Evolutionary conservation across 2,329 filamentous ascomycete genomes (phyloP).

Genomic region (Fusarium drepaniforme): DNA sequence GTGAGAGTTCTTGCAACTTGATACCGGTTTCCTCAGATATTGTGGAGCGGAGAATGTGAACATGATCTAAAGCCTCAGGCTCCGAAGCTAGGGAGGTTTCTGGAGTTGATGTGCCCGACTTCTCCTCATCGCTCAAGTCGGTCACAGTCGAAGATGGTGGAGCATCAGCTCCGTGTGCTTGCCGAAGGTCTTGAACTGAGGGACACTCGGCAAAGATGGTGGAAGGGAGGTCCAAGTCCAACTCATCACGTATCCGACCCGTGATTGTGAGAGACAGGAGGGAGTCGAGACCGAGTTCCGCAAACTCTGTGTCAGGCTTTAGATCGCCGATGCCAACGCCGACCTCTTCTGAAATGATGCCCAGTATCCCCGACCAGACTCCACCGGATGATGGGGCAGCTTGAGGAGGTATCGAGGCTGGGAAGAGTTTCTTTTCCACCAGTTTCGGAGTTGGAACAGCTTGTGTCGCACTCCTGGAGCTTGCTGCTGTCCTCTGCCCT

Average conservation of each 20-base stretch:
- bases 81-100: conserved; percentile 31
- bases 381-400: conserved; percentile 7
- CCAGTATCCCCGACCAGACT: conserved; percentile 37
- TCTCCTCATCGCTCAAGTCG: conserved; percentile 74
- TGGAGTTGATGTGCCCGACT: conserved; percentile 59
- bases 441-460: background rate
- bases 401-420: conserved; percentile 44
- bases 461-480: background rate
- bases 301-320: conserved; percentile 64
- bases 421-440: background rate
- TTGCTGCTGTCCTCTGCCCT: background rate
- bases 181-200: conserved; percentile 30
- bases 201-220: conserved; percentile 46
- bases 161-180: background rate
- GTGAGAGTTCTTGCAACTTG: conserved; percentile 22
- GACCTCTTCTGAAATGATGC: conserved; percentile 73
- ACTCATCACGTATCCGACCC: conserved; percentile 66
- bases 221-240: conserved; percentile 63
- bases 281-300: conserved; percentile 70
- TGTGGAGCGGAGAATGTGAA: conserved; percentile 23
- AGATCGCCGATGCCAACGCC: conserved; percentile 76
- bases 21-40: conserved; percentile 37
- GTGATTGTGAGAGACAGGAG: conserved; percentile 69
- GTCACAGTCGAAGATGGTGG: conserved; percentile 71
- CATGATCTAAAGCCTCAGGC: conserved; percentile 10